Evolutionary conservation across 2,329 filamentous ascomycete genomes (phyloP).

Genomic region (Lecanicillium sp.): DNA sequence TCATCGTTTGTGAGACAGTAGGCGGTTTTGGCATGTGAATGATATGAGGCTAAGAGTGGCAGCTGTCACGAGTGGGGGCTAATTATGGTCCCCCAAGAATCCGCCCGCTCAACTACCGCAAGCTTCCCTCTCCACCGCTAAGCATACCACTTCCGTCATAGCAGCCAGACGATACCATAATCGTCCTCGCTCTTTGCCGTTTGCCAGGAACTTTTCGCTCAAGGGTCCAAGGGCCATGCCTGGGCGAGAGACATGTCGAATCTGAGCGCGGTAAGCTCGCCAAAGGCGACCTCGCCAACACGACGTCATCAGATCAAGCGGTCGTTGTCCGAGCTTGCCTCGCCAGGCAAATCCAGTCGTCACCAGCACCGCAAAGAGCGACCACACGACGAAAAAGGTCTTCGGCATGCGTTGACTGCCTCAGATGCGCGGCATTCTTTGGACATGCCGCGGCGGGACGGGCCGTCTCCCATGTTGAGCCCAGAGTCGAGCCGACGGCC

Average conservation of each 20-base stretch:
- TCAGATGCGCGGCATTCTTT: constrained; percentile 28
- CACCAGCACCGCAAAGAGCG: constrained; percentile 22
- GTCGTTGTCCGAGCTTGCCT: constrained; percentile 46
- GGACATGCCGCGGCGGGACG: constrained; percentile 37
- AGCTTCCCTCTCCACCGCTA: too few species aligned
- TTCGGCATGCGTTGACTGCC: constrained; percentile 14
- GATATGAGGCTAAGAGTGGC: neutral
- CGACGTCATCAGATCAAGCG: constrained; percentile 44
- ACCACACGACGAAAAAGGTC: constrained; percentile 22
- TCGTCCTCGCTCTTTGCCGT: too few species aligned
- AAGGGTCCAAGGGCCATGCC: too few species aligned
- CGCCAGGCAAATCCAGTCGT: constrained; percentile 31
- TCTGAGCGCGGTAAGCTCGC: constrained; percentile 12
- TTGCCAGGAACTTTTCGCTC: too few species aligned
- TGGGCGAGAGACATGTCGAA: constrained; percentile 1
- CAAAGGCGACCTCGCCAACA: constrained; percentile 15
- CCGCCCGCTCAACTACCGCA: too few species aligned
- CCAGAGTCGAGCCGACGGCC: constrained; percentile 34
- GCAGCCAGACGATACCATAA: too few species aligned
- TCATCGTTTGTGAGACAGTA: neutral
- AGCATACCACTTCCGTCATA: too few species aligned
- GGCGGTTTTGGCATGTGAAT: constrained; percentile 7
- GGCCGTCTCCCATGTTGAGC: constrained; percentile 33
- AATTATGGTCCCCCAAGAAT: too few species aligned
- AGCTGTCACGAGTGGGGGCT: too few species aligned